phyloP scores from a whole-genome alignment of 2,329 filamentous ascomycete genomes.

The Fusarium sp. region DNA sequence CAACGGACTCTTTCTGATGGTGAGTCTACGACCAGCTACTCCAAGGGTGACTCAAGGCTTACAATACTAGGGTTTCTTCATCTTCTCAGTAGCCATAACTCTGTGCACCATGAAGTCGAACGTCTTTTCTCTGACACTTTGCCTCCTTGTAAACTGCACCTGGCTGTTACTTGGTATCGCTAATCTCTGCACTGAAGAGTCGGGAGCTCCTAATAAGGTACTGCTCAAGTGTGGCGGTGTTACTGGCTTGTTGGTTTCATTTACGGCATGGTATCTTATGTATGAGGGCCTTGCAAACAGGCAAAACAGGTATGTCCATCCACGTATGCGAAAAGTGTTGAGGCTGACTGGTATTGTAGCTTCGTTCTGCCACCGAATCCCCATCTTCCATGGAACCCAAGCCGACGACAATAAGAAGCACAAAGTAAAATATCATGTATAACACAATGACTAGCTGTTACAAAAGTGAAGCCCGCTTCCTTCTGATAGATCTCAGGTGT shows the following conservation, averaged over 20 bases:
- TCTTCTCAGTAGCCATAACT: conserved; percentile 17
- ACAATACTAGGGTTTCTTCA: conserved; percentile 10
- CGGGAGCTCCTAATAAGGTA: background rate
- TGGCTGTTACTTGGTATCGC: conserved; percentile 6
- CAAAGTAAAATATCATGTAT: accelerated
- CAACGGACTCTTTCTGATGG: conserved; percentile 13
- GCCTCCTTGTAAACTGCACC: conserved; percentile 10
- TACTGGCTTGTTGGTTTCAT: conserved; percentile 9
- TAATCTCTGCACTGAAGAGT: conserved; percentile 11
- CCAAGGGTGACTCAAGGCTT: accelerated
- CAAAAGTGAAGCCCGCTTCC: accelerated
- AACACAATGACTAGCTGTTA: background rate
- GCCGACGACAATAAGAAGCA: background rate
- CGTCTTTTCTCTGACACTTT: conserved; percentile 23
- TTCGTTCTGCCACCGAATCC: conserved; percentile 10
- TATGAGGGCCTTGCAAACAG: conserved; percentile 15
- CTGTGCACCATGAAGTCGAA: conserved; percentile 12
- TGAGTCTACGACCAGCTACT: accelerated
- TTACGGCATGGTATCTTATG: conserved; percentile 20
- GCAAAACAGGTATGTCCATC: conserved; percentile 3
- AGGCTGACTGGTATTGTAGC: background rate
- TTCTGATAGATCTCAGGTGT: background rate
- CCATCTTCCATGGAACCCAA: conserved; percentile 13
- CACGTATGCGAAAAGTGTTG: accelerated
- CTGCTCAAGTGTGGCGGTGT: conserved; percentile 9